These are phyloP conservation scores for Sparassis latifolia DNA, from an alignment of 1,284 basidiomycete genomes.

Conservation along the genomic window DNA sequence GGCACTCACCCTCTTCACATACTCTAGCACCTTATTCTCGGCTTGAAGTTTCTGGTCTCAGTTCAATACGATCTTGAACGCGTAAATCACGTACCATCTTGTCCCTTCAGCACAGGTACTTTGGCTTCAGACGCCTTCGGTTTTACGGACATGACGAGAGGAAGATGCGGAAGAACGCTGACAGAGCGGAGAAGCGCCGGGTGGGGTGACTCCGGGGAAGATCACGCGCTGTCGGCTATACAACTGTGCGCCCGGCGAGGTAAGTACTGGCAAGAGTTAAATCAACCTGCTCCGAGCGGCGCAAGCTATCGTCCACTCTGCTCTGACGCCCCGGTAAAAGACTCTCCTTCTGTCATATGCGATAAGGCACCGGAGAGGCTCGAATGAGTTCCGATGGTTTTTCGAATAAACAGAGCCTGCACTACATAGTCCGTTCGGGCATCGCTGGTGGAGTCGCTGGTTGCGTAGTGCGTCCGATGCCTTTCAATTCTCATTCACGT, in stretches of 20 bases:
- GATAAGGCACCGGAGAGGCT: conserved; percentile 1
- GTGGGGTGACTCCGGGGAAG: no score
- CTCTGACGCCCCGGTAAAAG: no score
- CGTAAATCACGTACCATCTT: conserved; percentile 43
- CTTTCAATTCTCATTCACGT: background rate
- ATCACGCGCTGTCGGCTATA: no score
- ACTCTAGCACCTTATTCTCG: conserved; percentile 67
- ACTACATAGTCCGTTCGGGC: conserved; percentile 77
- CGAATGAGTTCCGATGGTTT: conserved; percentile 59
- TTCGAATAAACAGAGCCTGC: conserved; percentile 57
- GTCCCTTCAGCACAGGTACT: conserved; percentile 58
- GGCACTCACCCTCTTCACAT: conserved; percentile 57
- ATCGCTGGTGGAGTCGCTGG: conserved; percentile 91
- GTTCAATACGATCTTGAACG: no score
- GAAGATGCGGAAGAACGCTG: no score
- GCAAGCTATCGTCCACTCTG: no score
- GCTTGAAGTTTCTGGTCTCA: conserved; percentile 30
- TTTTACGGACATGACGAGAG: conserved; percentile 18
- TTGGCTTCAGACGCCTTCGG: conserved; percentile 43
- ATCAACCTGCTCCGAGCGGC: no score
- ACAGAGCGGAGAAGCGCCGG: no score
- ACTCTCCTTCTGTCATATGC: no score
- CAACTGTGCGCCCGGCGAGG: no score
- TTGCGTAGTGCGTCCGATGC: conserved; percentile 59
- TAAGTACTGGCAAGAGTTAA: no score